Percentiles rank a stretch among this genome's conserved stretches.
These are phyloP conservation scores for Solanum raphanifolium DNA, from an alignment of 257 asterid species.

Conservation along the genomic window DNA sequence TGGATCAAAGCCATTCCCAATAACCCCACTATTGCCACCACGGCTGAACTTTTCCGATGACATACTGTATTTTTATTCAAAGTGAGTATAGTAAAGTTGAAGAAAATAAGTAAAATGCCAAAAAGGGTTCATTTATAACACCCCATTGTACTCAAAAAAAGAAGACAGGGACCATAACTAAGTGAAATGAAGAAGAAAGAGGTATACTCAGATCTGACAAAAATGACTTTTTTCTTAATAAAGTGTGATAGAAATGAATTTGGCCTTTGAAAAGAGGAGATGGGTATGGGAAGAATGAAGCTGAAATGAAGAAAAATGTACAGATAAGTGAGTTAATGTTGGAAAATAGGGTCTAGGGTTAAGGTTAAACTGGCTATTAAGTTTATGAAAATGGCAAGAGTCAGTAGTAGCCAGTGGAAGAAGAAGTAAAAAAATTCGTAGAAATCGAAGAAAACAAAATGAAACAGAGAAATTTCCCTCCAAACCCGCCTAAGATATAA, in stretches of 20 bases:
- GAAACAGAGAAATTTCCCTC: constrained; percentile 1
- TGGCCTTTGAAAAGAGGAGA: neutral
- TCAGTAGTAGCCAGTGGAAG: neutral
- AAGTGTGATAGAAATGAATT: neutral
- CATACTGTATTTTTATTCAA: neutral
- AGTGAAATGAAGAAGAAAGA: neutral
- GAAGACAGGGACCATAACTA: neutral
- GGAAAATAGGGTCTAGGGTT: neutral
- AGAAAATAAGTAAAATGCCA: neutral
- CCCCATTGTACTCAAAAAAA: constrained; percentile 2
- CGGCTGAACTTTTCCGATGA: constrained; percentile 23
- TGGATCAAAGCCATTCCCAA: constrained; percentile 51
- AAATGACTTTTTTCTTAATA: neutral
- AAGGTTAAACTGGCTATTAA: neutral
- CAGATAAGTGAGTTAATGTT: neutral
- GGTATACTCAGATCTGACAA: constrained; percentile 5
- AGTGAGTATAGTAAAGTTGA: neutral
- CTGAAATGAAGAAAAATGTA: neutral
- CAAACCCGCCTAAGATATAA: neutral
- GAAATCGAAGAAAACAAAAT: neutral
- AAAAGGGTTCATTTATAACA: constrained; percentile 6
- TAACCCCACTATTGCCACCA: constrained; percentile 14
- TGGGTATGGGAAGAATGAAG: neutral
- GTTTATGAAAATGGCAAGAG: constrained; percentile 2
- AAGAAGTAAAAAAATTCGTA: neutral